A percentile compares a stretch with the other conserved stretches of the same genome.
Evolutionary conservation across 441 rosid species (phyloP).

Genomic region (Metrosideros polymorpha): DNA sequence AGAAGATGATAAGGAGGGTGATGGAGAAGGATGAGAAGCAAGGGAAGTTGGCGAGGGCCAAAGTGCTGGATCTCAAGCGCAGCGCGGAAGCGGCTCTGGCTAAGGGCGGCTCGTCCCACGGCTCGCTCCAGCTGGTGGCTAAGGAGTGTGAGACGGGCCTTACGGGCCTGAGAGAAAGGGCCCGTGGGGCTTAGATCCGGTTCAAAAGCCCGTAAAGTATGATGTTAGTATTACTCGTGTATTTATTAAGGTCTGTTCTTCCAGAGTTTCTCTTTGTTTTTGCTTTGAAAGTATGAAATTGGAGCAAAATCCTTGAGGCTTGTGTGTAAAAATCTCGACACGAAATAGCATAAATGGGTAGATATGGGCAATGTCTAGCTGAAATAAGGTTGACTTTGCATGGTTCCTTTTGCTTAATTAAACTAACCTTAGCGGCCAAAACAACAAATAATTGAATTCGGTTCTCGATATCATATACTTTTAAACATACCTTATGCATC

Average conservation of each 20-base stretch:
- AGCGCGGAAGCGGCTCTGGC: background rate
- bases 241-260: background rate
- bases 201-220: background rate
- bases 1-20: background rate
- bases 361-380: background rate
- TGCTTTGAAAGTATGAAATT: background rate
- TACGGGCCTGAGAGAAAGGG: background rate
- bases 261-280: background rate
- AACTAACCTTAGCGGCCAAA: too few species aligned
- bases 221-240: background rate
- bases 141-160: background rate
- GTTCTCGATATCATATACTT: too few species aligned
- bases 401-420: too few species aligned
- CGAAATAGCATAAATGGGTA: background rate
- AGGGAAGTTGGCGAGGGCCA: background rate
- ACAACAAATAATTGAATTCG: too few species aligned
- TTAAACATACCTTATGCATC: too few species aligned
- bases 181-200: background rate
- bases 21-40: background rate
- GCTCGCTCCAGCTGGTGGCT: background rate
- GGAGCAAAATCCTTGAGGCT: background rate
- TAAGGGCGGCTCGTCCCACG: background rate
- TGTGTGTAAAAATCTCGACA: background rate
- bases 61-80: background rate
- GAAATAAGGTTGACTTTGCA: too few species aligned